Evolutionary conservation across 352 stramenopile species (phyloP), one percentile per base, ranked within the genome.

Genomic region (Albugo laibachii): DNA sequence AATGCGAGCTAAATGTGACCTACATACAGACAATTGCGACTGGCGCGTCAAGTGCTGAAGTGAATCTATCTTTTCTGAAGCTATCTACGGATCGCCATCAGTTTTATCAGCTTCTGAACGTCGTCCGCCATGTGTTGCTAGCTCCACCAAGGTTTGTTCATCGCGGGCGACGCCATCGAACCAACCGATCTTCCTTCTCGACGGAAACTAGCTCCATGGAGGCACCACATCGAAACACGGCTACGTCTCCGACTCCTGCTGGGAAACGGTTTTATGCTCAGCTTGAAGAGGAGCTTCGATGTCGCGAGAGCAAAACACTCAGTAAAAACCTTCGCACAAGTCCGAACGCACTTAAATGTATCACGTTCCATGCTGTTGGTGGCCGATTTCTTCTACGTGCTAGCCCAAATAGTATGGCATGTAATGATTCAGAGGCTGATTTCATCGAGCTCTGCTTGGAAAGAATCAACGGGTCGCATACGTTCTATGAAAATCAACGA

Each of bases 41-140:
- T 10, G 59, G 59, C 8, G 59, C 66, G 2, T 84, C 65, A 0
- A 60, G 53, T 1, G 69, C 81, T 0, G 61, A 78, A 35, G 61
- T 68, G 4, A 69, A 85, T 40, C 52, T 91, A 42, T 84, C 74
- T 0, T 80, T 79, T 21, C 48, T 87, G 14, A 64, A 80, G 42
- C 58, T 87, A 3, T 80, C 70, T 1, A 79, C 71, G 0, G 77
- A 91, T 55, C 63, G 71, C 4, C 65, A 83, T 24, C 74, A 87
- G 47, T 91, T 91, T 45, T 87, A 82, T 47, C 77, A 91, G 50
- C 63, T 84, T 15, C 56, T 91, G 35, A 78, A 82, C 34, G 74
- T 87, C 2, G 58, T 82, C 38, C 59, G 70, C 6, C 69, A 86
- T 47, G 77, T 91, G 1, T 48, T 87, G 8, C 52, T 91, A 2